Evolutionary conservation across 2,329 filamentous ascomycete genomes (phyloP), one percentile per base, ranked within the genome.

Genomic region (Cryphonectria nitschkei): DNA sequence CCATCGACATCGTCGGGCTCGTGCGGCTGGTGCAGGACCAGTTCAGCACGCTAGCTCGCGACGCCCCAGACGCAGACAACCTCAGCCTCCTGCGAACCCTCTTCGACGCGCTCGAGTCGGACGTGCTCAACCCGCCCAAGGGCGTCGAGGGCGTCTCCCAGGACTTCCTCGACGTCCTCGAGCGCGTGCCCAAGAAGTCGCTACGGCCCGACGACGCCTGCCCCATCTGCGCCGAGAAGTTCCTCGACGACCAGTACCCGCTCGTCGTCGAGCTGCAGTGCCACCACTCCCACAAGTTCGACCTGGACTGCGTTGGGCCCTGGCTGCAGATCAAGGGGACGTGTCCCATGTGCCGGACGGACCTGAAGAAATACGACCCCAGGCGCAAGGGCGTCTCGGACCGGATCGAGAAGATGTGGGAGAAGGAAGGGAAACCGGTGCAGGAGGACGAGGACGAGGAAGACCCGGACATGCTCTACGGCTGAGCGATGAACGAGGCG

Each of bases 281-380:
- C 77, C 82, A 88, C 75, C 83, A 82, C 43, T 81, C 78, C 56
- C 58, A 92, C 78, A 81, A 80, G 65, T 91, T 90, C 76, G 89
- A 92, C 75, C 79, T 91, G n/a, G 89, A 92, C 80, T 92, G 89
- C 75, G 88, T 91, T 1, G 87, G 85, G 3, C 89, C 89, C 8
- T 92, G 89, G 89, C 78, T 92, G 77, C 81, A 85, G 78, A 85
- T 87, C 75, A 89, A 91, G 79, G 89, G 89, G 52, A 90, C 84
- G 43, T 91, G 89, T 77, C 89, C 89, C 54, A 82, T 91, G 81
- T 90, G 89, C 78, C 81, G 89, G 72, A 84, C 86, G 77, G 87
- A 89, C 76, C 79, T 91, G 80, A 84, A 82, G 43, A 85, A 86
- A 82, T 69, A 73, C 50, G 71, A 73, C 39, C 71, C 69, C 46